A percentile compares a stretch with the other conserved stretches of the same genome.
Conservation (phyloP, 495 filamentous ascomycete genomes). For the Penicillium macrosclerotiorum region DNA sequence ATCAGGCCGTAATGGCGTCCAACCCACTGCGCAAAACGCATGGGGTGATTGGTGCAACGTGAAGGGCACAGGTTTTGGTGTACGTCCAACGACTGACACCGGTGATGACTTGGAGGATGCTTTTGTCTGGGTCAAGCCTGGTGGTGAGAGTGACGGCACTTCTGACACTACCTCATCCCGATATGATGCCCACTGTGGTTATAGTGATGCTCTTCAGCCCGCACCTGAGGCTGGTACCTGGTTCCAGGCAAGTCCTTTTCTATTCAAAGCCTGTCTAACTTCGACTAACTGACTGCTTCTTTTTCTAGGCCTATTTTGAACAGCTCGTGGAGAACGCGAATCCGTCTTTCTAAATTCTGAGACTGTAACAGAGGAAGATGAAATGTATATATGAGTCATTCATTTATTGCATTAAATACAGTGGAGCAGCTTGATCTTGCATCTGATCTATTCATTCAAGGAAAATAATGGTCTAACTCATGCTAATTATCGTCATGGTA, state of each 20-base stretch:
- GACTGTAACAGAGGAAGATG: neutral
- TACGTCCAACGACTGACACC: constrained; percentile 62
- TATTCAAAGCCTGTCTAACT: too few species aligned
- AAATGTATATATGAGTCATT: neutral
- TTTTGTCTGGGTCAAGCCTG: constrained; percentile 84
- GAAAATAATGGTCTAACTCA: neutral
- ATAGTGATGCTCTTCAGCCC: constrained; percentile 56
- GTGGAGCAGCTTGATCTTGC: neutral
- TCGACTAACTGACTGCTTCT: constrained; percentile 10
- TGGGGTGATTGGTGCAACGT: constrained; percentile 90
- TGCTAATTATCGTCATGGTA: neutral
- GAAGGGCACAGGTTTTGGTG: constrained; percentile 71
- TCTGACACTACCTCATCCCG: constrained; percentile 57
- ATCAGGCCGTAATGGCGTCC: constrained; percentile 62
- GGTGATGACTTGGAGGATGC: constrained; percentile 63
- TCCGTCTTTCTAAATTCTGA: constrained; percentile 10
- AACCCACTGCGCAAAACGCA: constrained; percentile 58
- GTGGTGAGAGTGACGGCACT: constrained; percentile 79
- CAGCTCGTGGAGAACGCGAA: constrained; percentile 19
- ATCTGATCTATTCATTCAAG: too few species aligned
- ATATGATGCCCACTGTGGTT: constrained; percentile 73
- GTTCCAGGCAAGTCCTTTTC: constrained; percentile 69
- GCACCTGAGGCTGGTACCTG: constrained; percentile 77
- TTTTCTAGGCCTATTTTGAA: constrained; percentile 27
- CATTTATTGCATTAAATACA: neutral